A percentile compares a stretch with the other conserved stretches of the same genome.
These are phyloP conservation scores for Canavalia ensiformis DNA, from an alignment of 306 rosid species.

Conservation along the genomic window DNA sequence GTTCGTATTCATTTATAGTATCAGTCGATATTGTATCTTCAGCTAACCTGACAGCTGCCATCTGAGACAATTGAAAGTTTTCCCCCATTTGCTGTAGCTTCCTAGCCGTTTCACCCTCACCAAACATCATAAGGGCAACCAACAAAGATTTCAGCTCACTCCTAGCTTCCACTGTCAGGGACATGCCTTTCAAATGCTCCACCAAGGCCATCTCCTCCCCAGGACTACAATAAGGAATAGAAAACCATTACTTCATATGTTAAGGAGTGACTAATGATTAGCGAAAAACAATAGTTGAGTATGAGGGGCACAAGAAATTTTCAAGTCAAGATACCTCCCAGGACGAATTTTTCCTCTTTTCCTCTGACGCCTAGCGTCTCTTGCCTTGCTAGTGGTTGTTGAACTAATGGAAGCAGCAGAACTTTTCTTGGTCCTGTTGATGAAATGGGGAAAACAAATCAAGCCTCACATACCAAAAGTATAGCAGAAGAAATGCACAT, in stretches of 20 bases:
- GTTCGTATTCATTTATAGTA: conserved; percentile 69
- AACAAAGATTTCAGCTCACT: conserved; percentile 81
- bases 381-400: conserved; percentile 80
- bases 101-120: conserved; percentile 81
- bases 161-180: conserved; percentile 68
- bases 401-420: conserved; percentile 70
- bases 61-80: conserved; percentile 82
- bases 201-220: conserved; percentile 91
- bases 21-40: conserved; percentile 76
- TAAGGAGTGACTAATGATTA: conserved; percentile 10
- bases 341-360: conserved; percentile 97
- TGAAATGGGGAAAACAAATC: conserved; percentile 48
- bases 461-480: conserved; percentile 4
- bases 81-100: conserved; percentile 86
- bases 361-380: conserved; percentile 85
- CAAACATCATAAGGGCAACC: conserved; percentile 79
- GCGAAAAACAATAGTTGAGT: conserved; percentile 11
- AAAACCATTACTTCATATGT: conserved; percentile 27
- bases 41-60: conserved; percentile 84
- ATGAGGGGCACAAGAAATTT: conserved; percentile 10
- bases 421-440: conserved; percentile 78
- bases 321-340: conserved; percentile 74
- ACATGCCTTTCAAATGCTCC: conserved; percentile 92
- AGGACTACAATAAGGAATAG: conserved; percentile 65
- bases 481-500: conserved; percentile 25